Evolutionary conservation across 176 grass and related monocot species (phyloP), one percentile per base, ranked within the genome.

Genomic region (Pontederia paniculata): DNA sequence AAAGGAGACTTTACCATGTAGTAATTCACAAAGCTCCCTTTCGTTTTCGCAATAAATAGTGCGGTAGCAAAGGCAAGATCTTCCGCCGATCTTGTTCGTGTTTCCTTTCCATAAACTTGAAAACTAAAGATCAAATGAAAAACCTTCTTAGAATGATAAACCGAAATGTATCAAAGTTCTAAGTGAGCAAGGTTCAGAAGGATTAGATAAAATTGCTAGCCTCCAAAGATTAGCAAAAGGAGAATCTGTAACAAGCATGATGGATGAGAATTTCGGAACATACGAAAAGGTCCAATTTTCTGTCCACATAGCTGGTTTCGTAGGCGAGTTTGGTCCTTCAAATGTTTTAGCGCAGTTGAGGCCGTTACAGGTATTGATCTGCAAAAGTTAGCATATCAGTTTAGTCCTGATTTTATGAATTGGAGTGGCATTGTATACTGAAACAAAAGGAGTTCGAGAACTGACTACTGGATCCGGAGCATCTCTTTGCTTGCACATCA

Each of bases 401-500:
- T 17, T 69, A 8, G 12, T 13, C 2, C 8, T 10, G 17, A 46
- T 5, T 5, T 12, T 13, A 42, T 5, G 42, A 12, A 12, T 3
- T 14, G 3, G 18, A 21, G 18, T 9, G 6, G 12, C 9, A 12
- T 12, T 4, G 9, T 14, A 13, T 28, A 1, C 5, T 56, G 0
- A 7, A 48, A 5, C 28, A 37, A 41, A 10, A n/a, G 54, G 45
- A 51, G 21, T 54, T 49, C n/a, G 52, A 54, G 7, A 44, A 87
- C 77, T 18, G 11, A 97, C 86, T 78, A 88, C 69, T 79, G 86
- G 79, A 70, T 86, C 83, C 42, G 91, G 91, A 50, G 91, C 91
- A 71, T 97, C 91, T 48, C 87, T 65, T 74, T 97, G 86, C 44
- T 97, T 97, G 81, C 91, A 97, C 86, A 90, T 97, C 48, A 78